These are phyloP conservation scores for Tetrastigma voinierianum DNA, from an alignment of 164 flowering plant species.

Conservation along the genomic window DNA sequence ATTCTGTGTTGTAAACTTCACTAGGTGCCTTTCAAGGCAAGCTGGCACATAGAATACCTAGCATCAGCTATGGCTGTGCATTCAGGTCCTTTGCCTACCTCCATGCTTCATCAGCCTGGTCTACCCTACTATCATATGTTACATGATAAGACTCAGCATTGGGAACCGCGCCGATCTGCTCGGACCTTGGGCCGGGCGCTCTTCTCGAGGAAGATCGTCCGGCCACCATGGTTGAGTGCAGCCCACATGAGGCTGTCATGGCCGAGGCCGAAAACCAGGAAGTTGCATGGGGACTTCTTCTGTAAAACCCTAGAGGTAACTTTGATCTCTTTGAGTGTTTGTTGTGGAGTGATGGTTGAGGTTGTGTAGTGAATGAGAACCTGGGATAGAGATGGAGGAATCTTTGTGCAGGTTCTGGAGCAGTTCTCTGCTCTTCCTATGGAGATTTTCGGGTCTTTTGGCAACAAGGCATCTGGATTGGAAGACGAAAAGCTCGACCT, in stretches of 20 bases:
- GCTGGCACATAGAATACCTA: conserved; percentile 48
- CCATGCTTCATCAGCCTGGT: conserved; percentile 52
- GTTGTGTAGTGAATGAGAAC: conserved; percentile 64
- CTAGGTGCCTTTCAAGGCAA: conserved; percentile 58
- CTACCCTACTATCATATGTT: conserved; percentile 58
- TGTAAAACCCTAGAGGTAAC: conserved; percentile 45
- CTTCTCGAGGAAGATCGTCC: conserved; percentile 85
- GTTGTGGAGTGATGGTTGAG: conserved; percentile 71
- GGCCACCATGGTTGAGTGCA: conserved; percentile 72
- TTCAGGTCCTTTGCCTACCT: conserved; percentile 41
- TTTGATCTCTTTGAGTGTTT: conserved; percentile 60
- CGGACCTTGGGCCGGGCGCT: too few species aligned
- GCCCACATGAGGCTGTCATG: conserved; percentile 90
- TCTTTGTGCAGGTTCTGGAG: conserved; percentile 46
- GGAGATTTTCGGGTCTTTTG: background rate
- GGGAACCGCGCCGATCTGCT: conserved; percentile 55
- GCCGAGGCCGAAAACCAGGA: conserved; percentile 87
- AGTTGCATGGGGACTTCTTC: conserved; percentile 81
- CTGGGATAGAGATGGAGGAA: conserved; percentile 47
- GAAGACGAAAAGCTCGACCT: conserved; percentile 37
- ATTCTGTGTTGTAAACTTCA: conserved; percentile 57
- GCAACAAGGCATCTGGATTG: background rate
- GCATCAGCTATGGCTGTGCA: conserved; percentile 51
- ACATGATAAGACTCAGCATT: conserved; percentile 59
- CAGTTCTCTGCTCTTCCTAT: conserved; percentile 19